phyloP scores from a whole-genome alignment of 1,284 basidiomycete species.

The Coriolopsis trogii region DNA sequence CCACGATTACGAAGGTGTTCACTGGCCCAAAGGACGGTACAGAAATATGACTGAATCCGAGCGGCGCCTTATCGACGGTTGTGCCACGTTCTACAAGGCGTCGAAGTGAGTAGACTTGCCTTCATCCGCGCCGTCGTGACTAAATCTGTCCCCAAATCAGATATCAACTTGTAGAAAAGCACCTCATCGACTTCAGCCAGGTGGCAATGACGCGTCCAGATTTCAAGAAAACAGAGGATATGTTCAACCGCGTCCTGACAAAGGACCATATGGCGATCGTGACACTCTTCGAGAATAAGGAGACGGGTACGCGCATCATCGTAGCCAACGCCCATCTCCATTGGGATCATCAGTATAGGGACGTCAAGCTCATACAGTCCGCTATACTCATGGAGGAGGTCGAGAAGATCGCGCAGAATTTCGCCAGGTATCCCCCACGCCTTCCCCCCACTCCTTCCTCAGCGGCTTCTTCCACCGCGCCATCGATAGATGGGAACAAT shows the following conservation, averaged over 20 bases:
- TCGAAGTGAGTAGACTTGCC: slow-evolving; percentile 66
- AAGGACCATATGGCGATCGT: slow-evolving; percentile 96
- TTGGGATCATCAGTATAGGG: slow-evolving; percentile 93
- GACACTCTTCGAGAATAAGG: slow-evolving; percentile 85
- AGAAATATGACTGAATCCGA: slow-evolving; percentile 93
- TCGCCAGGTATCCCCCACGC: slow-evolving; percentile 84
- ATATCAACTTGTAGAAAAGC: slow-evolving; percentile 92
- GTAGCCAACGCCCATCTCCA: slow-evolving; percentile 92
- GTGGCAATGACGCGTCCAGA: slow-evolving; percentile 93
- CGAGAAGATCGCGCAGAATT: slow-evolving; percentile 85
- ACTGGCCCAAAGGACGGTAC: slow-evolving; percentile 93
- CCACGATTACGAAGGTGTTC: slow-evolving; percentile 90
- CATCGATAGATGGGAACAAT: slow-evolving; percentile 35
- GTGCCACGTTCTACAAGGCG: slow-evolving; percentile 95
- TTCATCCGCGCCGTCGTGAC: no score
- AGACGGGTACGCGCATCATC: slow-evolving; percentile 86
- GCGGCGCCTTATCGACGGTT: slow-evolving; percentile 90
- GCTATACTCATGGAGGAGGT: slow-evolving; percentile 94
- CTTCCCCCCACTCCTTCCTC: slow-evolving; percentile 39
- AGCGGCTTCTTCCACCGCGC: slow-evolving; percentile 28
- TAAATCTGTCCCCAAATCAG: no score
- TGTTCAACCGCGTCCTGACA: slow-evolving; percentile 98
- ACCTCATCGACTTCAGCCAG: slow-evolving; percentile 93
- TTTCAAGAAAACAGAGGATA: slow-evolving; percentile 98
- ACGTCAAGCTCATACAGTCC: slow-evolving; percentile 97